Conservation (phyloP, 805 yeast species). For the Candida orba region DNA sequence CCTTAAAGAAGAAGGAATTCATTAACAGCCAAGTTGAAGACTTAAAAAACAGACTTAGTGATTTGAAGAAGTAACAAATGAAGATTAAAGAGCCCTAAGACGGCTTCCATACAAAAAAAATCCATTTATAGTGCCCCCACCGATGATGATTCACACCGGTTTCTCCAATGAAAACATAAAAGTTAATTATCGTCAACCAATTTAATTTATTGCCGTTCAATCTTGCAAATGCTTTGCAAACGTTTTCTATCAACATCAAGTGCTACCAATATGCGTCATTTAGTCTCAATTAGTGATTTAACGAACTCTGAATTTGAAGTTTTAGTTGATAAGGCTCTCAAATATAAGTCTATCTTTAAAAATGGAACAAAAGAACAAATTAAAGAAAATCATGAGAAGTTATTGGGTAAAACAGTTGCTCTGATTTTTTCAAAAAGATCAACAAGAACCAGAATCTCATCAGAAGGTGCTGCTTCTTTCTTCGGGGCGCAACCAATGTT, state of each 20-base stretch:
- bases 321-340: conserved; percentile 66
- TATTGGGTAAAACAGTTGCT: conserved; percentile 78
- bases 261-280: conserved; percentile 42
- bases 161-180: background rate
- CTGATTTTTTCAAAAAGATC: conserved; percentile 85
- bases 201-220: background rate
- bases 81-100: too few relatives aligned
- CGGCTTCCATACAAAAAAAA: too few relatives aligned
- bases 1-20: too few relatives aligned
- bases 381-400: conserved; percentile 36
- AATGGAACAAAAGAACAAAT: conserved; percentile 35
- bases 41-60: too few relatives aligned
- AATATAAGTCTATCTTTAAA: conserved; percentile 58
- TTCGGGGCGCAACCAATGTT: conserved; percentile 97
- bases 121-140: background rate
- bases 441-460: conserved; percentile 88
- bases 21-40: too few relatives aligned
- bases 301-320: conserved; percentile 61
- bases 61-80: too few relatives aligned
- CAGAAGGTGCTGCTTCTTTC: conserved; percentile 89
- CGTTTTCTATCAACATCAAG: conserved; percentile 15
- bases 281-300: conserved; percentile 76
- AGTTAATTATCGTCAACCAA: background rate
- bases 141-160: conserved; percentile 7
- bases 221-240: conserved; percentile 9